Base-by-base conservation (phyloP, 768 basidiomycete species). In the Rossbeevera mucosa region DNA sequence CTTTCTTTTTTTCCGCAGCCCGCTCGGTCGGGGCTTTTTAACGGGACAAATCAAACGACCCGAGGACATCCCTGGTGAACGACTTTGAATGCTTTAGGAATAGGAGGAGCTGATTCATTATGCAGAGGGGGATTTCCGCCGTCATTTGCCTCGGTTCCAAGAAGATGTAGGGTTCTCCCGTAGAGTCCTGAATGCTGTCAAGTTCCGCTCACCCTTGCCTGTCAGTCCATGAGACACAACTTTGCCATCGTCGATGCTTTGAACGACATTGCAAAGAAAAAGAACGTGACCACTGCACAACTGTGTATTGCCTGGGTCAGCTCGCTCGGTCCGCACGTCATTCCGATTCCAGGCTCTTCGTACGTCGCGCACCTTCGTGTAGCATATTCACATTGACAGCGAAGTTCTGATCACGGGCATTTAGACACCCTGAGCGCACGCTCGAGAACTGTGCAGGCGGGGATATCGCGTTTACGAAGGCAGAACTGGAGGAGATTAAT, bases 381-480 rank as follows among this genome's bases (percentile, higher is more conserved):
- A n/a, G n/a, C n/a, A n/a, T n/a, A n/a, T n/a, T n/a, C n/a, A n/a
- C n/a, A 7, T 26, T 7, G 26, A 28, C 3, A 28, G 28, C 3
- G 8, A 28, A 11, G 8, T 11, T 28, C 28, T 28, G 28, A 28
- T 11, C 28, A 28, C 9, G 9, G 28, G 28, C 28, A 2, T 28
- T 28, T 28, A 28, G 28, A 28, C 62, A 72, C 14, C 60, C 64
- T 18, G 62, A 68, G 5, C 71, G 80, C 26, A 75, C 77, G 12
- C 56, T 71, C 41, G 76, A 81, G 59, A 78, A 79, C 48, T 63
- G 73, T 33, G 64, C 63, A 12, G 76, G 73, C 0, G 74, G 74
- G 22, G 67, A 76, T 21, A 58, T 83, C 42, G 64, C 55, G 36
- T 67, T 83, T 31, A 63, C 71, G 8, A 49, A 63, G 1, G 65